Evolutionary conservation across 306 rosid genomes (phyloP).

Genomic region (Begonia fuchsioides): DNA sequence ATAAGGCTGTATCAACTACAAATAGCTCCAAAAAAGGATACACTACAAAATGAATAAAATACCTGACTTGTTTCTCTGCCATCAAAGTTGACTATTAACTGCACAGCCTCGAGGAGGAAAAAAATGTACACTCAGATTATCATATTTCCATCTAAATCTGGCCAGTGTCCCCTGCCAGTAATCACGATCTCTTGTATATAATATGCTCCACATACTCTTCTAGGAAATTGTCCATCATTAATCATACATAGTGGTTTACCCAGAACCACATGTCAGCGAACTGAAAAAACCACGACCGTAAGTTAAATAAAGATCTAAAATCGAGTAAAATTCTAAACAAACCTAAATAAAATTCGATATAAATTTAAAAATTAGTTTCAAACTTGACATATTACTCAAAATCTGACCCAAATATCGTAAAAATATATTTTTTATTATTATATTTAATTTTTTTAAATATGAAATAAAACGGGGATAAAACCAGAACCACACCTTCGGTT

Average conservation of each 20-base stretch:
- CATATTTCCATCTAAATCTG: conserved; percentile 16
- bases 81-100: conserved; percentile 12
- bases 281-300: too few species aligned
- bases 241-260: not conserved
- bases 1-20: conserved; percentile 8
- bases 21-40: conserved; percentile 14
- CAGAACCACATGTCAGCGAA: not conserved
- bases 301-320: too few species aligned
- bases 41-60: conserved; percentile 49
- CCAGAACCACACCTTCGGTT: too few species aligned
- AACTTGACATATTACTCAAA: too few species aligned
- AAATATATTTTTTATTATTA: too few species aligned
- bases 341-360: too few species aligned
- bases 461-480: too few species aligned
- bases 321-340: too few species aligned
- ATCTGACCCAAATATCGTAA: too few species aligned
- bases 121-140: conserved; percentile 14
- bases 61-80: conserved; percentile 38
- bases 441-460: too few species aligned
- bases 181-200: not conserved
- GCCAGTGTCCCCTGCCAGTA: conserved; percentile 6
- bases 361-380: too few species aligned
- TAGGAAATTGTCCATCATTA: conserved; percentile 3
- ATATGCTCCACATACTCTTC: conserved; percentile 1
- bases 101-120: conserved; percentile 35